Percentiles rank a stretch among this genome's conserved stretches.
These are phyloP conservation scores for Catharanthus roseus DNA, from an alignment of 257 asterid genomes.

Conservation along the genomic window DNA sequence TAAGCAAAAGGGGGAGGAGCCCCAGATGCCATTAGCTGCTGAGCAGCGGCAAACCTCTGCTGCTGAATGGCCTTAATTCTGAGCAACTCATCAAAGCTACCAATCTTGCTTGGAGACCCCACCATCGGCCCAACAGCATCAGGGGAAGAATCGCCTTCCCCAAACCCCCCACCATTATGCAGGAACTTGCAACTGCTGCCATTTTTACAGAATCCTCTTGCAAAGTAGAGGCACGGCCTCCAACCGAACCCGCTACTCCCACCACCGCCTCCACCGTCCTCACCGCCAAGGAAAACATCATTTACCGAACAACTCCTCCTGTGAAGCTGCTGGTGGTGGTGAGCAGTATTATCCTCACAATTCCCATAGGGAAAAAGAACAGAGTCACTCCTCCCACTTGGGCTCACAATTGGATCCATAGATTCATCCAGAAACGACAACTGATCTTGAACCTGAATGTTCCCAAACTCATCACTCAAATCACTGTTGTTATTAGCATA, in stretches of 20 bases:
- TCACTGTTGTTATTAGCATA: slow-evolving; percentile 23
- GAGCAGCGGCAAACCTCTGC: slow-evolving; percentile 55
- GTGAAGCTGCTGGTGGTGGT: slow-evolving; percentile 43
- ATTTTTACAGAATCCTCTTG: slow-evolving; percentile 75
- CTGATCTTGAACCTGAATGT: slow-evolving; percentile 41
- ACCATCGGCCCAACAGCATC: slow-evolving; percentile 23
- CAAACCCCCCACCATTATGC: slow-evolving; percentile 35
- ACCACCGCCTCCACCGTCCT: slow-evolving; percentile 38
- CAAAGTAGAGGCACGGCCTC: slow-evolving; percentile 79
- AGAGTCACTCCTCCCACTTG: slow-evolving; percentile 84
- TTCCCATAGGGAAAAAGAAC: slow-evolving; percentile 55
- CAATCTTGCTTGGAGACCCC: slow-evolving; percentile 49
- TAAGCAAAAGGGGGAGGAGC: slow-evolving; percentile 48
- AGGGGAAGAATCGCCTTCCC: slow-evolving; percentile 18
- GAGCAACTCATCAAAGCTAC: slow-evolving; percentile 65
- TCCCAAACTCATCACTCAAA: slow-evolving; percentile 32
- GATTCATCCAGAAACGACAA: slow-evolving; percentile 62
- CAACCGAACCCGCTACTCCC: slow-evolving; percentile 45
- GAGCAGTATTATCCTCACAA: slow-evolving; percentile 31
- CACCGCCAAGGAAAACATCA: slow-evolving; percentile 62
- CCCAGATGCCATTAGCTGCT: slow-evolving; percentile 51
- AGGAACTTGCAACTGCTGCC: slow-evolving; percentile 58
- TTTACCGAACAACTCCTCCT: slow-evolving; percentile 81
- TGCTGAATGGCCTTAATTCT: slow-evolving; percentile 72
- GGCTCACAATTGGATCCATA: slow-evolving; percentile 66